Evolutionary conservation across 345 rosid genomes (phyloP), one percentile per base, ranked within the genome.

Genomic region (Erysimum cheiranthoides): DNA sequence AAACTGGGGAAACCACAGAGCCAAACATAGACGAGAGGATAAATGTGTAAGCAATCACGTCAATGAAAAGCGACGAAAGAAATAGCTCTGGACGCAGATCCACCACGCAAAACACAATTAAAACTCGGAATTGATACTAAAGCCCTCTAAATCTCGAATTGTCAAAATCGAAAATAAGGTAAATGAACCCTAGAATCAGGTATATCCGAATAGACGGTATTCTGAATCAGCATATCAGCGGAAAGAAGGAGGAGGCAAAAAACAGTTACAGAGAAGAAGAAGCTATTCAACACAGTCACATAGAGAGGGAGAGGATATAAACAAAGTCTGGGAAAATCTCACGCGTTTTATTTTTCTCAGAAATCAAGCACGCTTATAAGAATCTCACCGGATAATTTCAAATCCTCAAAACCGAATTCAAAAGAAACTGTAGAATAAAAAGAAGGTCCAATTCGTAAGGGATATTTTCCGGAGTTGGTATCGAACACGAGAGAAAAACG

Each of bases 11-110:
- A 21, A 21, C 25, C 25, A 21, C 25, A 21, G 25, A 21, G 25
- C 25, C 25, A 21, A 21, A 21, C 25, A 21, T 21, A 21, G 25
- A 21, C 25, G 25, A 21, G 25, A 73, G 6, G 5, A 45, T 49
- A 78, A 27, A 78, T 56, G 59, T 45, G n/a, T 40, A 53, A 52
- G 49, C 54, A 59, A 70, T 60, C 61, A 5, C 16, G 34, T n/a
- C 66, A 30, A 53, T 47, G 57, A 45, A 72, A 57, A 58, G 49
- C 35, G 67, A 62, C 21, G 58, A 56, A 61, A 65, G 72, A 74
- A 80, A 21, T 21, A 21, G 25, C 25, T 21, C 73, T 76, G 61
- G 83, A 71, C 52, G 12, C 66, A 89, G 98, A 91, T 93, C 96
- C 82, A 76, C 18, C 32, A 73, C 76, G 66, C 32, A 31, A 66